Base-by-base conservation (phyloP, 768 basidiomycete species). In the Psilocybe tampanensis region DNA sequence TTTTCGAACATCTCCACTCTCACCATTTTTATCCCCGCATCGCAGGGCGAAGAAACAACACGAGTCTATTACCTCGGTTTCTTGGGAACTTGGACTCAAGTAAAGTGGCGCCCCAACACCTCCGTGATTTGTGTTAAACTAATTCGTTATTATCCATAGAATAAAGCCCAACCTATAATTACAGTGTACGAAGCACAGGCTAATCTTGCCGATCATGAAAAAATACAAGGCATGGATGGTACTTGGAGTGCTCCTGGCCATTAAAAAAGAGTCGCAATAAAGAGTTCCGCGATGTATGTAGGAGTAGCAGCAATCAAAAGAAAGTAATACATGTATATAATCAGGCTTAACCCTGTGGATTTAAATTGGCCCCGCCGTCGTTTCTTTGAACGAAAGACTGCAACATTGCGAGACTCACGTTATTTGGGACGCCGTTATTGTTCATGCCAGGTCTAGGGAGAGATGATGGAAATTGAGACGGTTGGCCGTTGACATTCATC, bases 141-240 rank as follows among this genome's bases (percentile, higher is more conserved):
- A 23, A 19, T 50, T 33, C 11, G 48, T 43, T 26, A 11, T 32
- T 41, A 18, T 18, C 41, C 52, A 39, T 52, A 95, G 92, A 81
- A 89, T 42, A 94, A 90, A 65, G 76, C 76, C 48, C 83, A 87
- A 58, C 92, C 94, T 1, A 80, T 92, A 36, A 82, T 95, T 54
- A 88, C 93, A 0, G 86, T 96, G 12, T 97, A 96, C 64, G 95
- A 97, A 71, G 74, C 90, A 0, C 89, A 90, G 61, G 90, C 95
- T 8, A 94, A 94, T 61, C 75, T 90, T 26, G 90, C 92, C 1
- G 95, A 96, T 68, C 95, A 96, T 62, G 80, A 86, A 58, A 94
- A 92, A 73, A 89, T 94, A 47, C 86, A 85, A 65, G 92, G 92
- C n/a, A 86, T 82, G 44, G 86, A 87, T 33, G 85, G 86, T 8